Evolutionary conservation across 495 filamentous ascomycete species (phyloP).

Genomic region (Entonaema liquescens): DNA sequence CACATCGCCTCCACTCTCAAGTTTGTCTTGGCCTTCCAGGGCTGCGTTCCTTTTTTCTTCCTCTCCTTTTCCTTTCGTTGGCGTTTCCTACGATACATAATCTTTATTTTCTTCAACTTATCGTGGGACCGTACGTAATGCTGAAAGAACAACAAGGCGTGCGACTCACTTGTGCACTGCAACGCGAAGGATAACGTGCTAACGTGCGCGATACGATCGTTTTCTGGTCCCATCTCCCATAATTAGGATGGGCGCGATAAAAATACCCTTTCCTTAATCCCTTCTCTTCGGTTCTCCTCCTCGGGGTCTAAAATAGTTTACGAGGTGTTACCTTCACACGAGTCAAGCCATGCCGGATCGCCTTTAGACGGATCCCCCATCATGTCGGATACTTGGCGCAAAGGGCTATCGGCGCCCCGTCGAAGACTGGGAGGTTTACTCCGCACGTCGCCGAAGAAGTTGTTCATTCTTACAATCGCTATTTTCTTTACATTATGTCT

Average conservation of each 20-base stretch:
- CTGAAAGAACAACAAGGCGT: slow-evolving; percentile 14
- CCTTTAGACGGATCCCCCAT: slow-evolving; percentile 32
- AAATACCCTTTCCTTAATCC: slow-evolving; percentile 31
- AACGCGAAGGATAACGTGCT: slow-evolving; percentile 23
- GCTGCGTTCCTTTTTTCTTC: slow-evolving; percentile 15
- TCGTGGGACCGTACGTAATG: slow-evolving; percentile 29
- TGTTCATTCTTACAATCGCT: slow-evolving; percentile 34
- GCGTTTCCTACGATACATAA: slow-evolving; percentile 5
- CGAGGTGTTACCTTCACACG: slow-evolving; percentile 37
- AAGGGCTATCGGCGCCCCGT: slow-evolving; percentile 20
- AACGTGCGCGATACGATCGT: slow-evolving; percentile 18
- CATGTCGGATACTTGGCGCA: slow-evolving; percentile 35
- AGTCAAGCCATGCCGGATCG: slow-evolving; percentile 35
- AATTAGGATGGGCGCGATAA: slow-evolving; percentile 34
- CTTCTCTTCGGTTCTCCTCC: slow-evolving; percentile 28
- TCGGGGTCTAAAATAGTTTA: slow-evolving; percentile 30
- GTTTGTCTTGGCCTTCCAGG: slow-evolving; percentile 33
- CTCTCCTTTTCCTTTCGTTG: neutral
- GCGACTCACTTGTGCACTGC: slow-evolving; percentile 15
- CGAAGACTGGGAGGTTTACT: slow-evolving; percentile 32
- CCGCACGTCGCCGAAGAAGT: slow-evolving; percentile 41
- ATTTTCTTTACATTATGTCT: slow-evolving; percentile 37
- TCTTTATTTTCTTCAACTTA: slow-evolving; percentile 1
- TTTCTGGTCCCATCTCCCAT: slow-evolving; percentile 5
- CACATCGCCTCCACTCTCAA: slow-evolving; percentile 29